Base-by-base conservation (phyloP, 257 asterid genomes). In the Salvia splendens region DNA sequence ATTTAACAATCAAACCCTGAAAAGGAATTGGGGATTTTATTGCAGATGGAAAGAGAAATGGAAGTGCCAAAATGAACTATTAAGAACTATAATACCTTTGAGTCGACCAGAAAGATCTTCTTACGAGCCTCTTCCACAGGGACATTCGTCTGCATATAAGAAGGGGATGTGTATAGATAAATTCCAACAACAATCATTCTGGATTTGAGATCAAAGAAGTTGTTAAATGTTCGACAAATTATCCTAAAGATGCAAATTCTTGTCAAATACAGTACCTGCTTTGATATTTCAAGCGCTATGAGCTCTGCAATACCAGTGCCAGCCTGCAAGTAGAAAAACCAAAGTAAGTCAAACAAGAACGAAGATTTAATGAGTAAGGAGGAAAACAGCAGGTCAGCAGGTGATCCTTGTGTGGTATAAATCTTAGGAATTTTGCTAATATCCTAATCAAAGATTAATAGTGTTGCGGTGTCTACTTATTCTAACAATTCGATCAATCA, bases 221-320 rank as follows among this genome's bases (percentile, higher is more conserved):
- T 51, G 51, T 41, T 38, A 59, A 30, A 38, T 20, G 3, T 35
- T 67, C 12, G 45, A 47, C 4, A 67, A 64, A 24, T 12, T 41
- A 7, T 17, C 32, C 14, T 15, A 14, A 63, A 54, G 20, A 20
- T 16, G 30, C 24, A 65, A 73, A 65, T 5, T 14, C 30, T 12
- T 24, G 15, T 40, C 6, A 14, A 51, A 47, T 14, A 3, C 65
- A 61, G 36, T 15, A 93, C 99, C 96, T 93, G 96, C 77, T 93
- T 93, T 11, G 99, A 88, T 61, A 93, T 90, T 81, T 93, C 97
- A 69, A 85, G 99, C 65, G 99, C 99, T 72, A 93, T 93, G 76
- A 93, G 95, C 75, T 93, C 97, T 4, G 99, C 99, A 64, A 93
- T 93, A 61, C 99, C 99, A 28, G 99, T 93, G 62, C 99, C 99